Evolutionary conservation across 2,329 filamentous ascomycete species (phyloP).

Genomic region (Sporothrix humicola): DNA sequence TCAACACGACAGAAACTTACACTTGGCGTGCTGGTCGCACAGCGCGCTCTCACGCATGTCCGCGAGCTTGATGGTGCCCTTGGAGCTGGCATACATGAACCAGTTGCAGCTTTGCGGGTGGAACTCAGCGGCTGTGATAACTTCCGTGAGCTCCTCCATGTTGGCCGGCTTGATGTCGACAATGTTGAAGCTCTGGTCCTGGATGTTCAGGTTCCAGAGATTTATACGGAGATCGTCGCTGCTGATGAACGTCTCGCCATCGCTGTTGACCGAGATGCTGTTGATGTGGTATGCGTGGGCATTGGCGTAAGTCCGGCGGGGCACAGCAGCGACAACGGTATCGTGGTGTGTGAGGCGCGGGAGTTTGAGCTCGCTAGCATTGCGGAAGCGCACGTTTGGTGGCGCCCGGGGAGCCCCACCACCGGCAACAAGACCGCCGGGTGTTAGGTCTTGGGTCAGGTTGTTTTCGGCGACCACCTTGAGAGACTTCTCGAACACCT

Average conservation of each 20-base stretch:
- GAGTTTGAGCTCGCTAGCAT: conserved; percentile 82
- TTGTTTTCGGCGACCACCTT: conserved; percentile 99
- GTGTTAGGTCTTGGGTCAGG: conserved; percentile 90
- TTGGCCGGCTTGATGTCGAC: conserved; percentile 99
- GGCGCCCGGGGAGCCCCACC: conserved; percentile 77
- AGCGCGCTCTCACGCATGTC: conserved; percentile 98
- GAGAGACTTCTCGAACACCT: conserved; percentile 98
- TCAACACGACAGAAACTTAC: conserved; percentile 59
- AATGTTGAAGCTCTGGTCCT: conserved; percentile 99
- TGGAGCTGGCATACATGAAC: conserved; percentile 99
- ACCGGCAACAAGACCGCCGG: conserved; percentile 71
- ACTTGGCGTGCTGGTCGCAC: conserved; percentile 93
- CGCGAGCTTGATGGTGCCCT: conserved; percentile 97
- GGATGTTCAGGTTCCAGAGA: conserved; percentile 98
- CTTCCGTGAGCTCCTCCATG: conserved; percentile 99
- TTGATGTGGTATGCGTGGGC: conserved; percentile 99
- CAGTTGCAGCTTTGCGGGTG: conserved; percentile 97
- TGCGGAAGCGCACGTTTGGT: conserved; percentile 76
- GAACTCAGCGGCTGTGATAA: conserved; percentile 97
- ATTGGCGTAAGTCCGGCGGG: conserved; percentile 94
- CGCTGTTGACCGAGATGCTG: conserved; percentile 99
- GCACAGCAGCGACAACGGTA: conserved; percentile 95
- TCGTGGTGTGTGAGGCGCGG: conserved; percentile 97
- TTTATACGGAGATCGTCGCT: conserved; percentile 98
- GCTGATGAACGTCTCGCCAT: conserved; percentile 98